These are phyloP conservation scores for Apiospora hydei DNA, from an alignment of 2,329 filamentous ascomycete genomes.

Conservation along the genomic window DNA sequence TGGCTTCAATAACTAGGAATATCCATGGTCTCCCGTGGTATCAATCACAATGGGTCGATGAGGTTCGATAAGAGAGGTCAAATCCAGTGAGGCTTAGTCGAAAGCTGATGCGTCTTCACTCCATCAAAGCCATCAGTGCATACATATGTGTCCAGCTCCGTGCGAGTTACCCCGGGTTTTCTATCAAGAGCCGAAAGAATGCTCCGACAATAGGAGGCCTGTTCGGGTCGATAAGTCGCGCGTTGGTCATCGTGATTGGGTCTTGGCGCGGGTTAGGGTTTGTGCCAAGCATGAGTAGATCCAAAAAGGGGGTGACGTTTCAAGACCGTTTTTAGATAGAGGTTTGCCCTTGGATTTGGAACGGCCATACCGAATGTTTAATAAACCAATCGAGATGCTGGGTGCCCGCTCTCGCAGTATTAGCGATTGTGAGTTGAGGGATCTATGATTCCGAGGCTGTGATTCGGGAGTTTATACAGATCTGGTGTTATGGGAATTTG, in stretches of 20 bases:
- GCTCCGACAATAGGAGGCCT: conserved; percentile 3
- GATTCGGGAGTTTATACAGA: not conserved
- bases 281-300: not conserved
- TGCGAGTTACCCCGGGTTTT: not conserved
- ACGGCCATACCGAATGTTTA: not conserved
- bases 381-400: not conserved
- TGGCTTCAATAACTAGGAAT: not conserved
- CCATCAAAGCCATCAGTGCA: not conserved
- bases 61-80: not conserved
- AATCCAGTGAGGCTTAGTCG: not conserved
- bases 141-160: not conserved
- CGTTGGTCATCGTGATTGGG: not conserved
- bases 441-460: not conserved
- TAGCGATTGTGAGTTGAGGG: not conserved
- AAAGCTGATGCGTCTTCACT: not conserved
- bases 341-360: not conserved
- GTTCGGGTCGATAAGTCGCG: not conserved
- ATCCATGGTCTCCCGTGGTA: not conserved
- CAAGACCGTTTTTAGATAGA: not conserved
- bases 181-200: not conserved
- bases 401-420: not conserved
- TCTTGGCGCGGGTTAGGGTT: not conserved
- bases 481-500: not conserved
- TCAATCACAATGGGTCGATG: not conserved
- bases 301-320: conserved; percentile 11